Conservation (phyloP, 75 land plant genomes). For the Gnetum montanum region DNA sequence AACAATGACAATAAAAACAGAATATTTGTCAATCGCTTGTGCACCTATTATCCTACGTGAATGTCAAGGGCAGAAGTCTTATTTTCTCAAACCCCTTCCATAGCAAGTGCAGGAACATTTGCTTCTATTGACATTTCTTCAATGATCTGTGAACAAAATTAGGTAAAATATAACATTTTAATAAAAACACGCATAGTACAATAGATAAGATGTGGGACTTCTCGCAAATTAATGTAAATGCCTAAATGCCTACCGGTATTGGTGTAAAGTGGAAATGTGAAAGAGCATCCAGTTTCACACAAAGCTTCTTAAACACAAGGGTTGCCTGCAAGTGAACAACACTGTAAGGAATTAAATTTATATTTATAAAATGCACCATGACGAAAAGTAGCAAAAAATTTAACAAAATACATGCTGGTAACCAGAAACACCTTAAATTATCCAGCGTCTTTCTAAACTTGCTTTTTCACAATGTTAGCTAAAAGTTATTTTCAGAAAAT, state of each 20-base stretch:
- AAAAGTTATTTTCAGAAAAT: too few relatives aligned
- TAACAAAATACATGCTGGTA: neutral
- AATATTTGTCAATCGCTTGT: too few relatives aligned
- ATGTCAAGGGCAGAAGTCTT: neutral
- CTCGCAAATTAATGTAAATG: too few relatives aligned
- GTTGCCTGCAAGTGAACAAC: slow-evolving; percentile 50
- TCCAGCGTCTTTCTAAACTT: too few relatives aligned
- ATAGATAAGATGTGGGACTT: too few relatives aligned
- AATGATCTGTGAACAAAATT: slow-evolving; percentile 51
- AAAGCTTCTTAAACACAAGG: slow-evolving; percentile 62
- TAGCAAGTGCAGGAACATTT: slow-evolving; percentile 94
- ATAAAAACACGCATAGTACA: too few relatives aligned
- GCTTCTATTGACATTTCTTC: slow-evolving; percentile 90
- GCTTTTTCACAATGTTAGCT: too few relatives aligned
- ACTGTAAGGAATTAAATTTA: neutral
- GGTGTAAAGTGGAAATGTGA: slow-evolving; percentile 98
- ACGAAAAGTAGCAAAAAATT: slow-evolving; percentile 1
- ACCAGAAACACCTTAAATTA: too few relatives aligned
- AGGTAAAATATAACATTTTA: too few relatives aligned
- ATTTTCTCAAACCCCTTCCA: slow-evolving; percentile 82
- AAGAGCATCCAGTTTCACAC: slow-evolving; percentile 83
- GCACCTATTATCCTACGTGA: neutral
- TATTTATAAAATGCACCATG: neutral
- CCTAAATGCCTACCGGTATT: slow-evolving; percentile 67
- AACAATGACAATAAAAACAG: neutral